A percentile compares a stretch with the other conserved stretches of the same genome.
These are phyloP conservation scores for Pythium monospermum DNA, from an alignment of 352 stramenopile species.

Conservation along the genomic window DNA sequence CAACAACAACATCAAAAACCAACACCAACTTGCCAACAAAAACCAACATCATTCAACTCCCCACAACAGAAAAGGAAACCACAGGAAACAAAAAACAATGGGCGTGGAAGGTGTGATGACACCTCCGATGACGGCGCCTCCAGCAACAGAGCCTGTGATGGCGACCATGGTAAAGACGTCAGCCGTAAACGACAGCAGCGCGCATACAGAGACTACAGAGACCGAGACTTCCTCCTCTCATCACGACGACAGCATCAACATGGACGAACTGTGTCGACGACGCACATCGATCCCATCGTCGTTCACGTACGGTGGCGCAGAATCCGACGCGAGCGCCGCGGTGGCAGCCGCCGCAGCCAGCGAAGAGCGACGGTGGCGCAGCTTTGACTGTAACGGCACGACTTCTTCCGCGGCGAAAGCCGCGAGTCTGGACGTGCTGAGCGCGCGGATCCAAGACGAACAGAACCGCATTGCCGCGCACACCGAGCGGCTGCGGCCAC, in stretches of 20 bases:
- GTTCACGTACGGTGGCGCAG: conserved; percentile 41
- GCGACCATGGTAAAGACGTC: background rate
- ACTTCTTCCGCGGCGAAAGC: conserved; percentile 26
- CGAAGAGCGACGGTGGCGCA: conserved; percentile 54
- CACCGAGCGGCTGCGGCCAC: conserved; percentile 30
- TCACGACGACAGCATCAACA: too few species aligned
- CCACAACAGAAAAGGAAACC: too few species aligned
- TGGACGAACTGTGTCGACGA: conserved; percentile 23
- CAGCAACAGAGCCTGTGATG: background rate
- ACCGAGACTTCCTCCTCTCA: background rate
- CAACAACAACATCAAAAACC: too few species aligned
- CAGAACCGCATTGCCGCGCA: conserved; percentile 36
- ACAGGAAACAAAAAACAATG: too few species aligned
- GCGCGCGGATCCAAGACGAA: conserved; percentile 49
- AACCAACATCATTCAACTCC: too few species aligned
- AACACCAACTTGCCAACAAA: too few species aligned
- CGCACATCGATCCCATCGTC: conserved; percentile 65
- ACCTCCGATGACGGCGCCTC: background rate
- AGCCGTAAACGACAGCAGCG: background rate
- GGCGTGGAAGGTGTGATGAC: too few species aligned
- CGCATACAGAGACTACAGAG: background rate
- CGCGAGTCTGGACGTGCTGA: conserved; percentile 28
- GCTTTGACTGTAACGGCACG: conserved; percentile 36
- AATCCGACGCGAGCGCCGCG: conserved; percentile 3
- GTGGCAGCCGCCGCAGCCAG: conserved; percentile 3